A percentile compares a stretch with the other conserved stretches of the same genome.
These are phyloP conservation scores for Rutstroemia sp. DNA, from an alignment of 2,329 filamentous ascomycete species.

Conservation along the genomic window DNA sequence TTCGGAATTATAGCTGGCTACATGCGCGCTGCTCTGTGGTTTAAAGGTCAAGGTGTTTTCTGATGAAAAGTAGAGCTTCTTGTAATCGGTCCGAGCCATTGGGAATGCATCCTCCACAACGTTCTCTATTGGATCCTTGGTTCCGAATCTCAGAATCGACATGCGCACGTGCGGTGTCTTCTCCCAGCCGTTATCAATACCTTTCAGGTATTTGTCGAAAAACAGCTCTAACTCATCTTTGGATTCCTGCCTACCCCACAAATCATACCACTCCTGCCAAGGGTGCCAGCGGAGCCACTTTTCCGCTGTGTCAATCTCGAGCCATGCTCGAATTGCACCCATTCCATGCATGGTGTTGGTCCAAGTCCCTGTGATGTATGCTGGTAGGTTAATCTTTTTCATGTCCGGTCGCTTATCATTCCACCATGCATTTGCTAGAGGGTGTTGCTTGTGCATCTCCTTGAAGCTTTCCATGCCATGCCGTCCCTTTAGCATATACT, in stretches of 20 bases:
- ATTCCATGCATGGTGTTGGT: constrained; percentile 8
- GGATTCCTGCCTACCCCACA: constrained; percentile 30
- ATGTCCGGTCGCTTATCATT: constrained; percentile 11
- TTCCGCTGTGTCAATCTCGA: not conserved
- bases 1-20: too few species aligned
- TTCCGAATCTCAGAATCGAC: constrained; percentile 21
- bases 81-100: constrained; percentile 10
- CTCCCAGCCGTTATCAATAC: constrained; percentile 38
- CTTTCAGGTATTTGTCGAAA: constrained; percentile 40
- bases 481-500: not conserved
- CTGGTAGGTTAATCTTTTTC: constrained; percentile 12
- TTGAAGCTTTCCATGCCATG: constrained; percentile 8
- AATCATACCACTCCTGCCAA: constrained; percentile 40
- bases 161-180: constrained; percentile 38
- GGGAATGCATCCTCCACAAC: not conserved
- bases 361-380: constrained; percentile 11
- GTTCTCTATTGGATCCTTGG: constrained; percentile 20
- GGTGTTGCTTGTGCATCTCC: constrained; percentile 7
- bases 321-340: not conserved
- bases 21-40: too few species aligned
- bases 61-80: not conserved
- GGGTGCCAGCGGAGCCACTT: constrained; percentile 15
- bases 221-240: constrained; percentile 35
- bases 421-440: constrained; percentile 13
- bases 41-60: not conserved